Base-by-base conservation (phyloP, 345 rosid genomes). In the Hibiscus trionum region DNA sequence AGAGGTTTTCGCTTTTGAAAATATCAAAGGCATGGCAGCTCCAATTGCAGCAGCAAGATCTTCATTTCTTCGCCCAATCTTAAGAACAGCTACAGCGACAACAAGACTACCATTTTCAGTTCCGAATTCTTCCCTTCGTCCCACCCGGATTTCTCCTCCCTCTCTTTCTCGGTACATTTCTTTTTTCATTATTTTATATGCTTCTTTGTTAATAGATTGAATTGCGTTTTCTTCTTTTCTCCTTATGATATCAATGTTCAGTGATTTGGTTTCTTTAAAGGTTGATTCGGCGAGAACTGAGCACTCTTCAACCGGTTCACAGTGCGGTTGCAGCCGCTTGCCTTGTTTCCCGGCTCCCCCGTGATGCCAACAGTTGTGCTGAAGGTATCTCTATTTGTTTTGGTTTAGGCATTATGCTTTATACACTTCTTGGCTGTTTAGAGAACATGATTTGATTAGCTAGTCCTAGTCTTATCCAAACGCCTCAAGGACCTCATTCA, bases 311-410 rank as follows among this genome's bases (percentile, higher is more conserved):
- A 3, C 97, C 97, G 31, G 73, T 82, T 67, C 93, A 91, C 59
- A 83, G 82, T 50, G 85, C 81, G 1, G 70, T 85, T 70, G 93
- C 97, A 17, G 86, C 89, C 0, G 87, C 97, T 76, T 80, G 88
- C 52, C 93, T 88, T 15, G 97, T 88, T 72, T 91, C 97, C 53
- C 86, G 82, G 74, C 87, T 89, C 10, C 88, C 93, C 3, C 73
- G 78, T 57, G 89, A 84, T 55, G 80, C 73, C 29, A 72, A 66
- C 46, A n/a, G 76, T 17, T 83, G 81, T 50, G 56, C 72, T 50
- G 85, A 89, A 82, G 93, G 93, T 91, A 71, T 46, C 58, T 29
- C 12, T n/a, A 5, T 29, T 29, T 29, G 10, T 46, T 46, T 29
- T 29, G 35, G 7, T 24, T 17, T 55, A 21, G 27, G 19, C 10